These are phyloP conservation scores for Scenedesmus sp. DNA, from an alignment of 163 green algal genomes.

Conservation along the genomic window DNA sequence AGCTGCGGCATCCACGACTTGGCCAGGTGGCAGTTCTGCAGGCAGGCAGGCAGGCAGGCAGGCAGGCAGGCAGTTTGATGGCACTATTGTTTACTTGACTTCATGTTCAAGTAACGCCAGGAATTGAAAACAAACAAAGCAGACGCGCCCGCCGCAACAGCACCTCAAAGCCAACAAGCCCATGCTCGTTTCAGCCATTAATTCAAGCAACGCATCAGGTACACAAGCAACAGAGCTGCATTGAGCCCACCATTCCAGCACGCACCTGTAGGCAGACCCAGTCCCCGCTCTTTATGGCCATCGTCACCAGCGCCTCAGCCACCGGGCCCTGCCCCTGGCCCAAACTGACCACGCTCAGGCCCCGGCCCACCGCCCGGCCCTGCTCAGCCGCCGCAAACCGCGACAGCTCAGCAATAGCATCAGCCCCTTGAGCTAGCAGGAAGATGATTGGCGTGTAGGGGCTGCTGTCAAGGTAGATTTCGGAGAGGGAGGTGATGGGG, in stretches of 20 bases:
- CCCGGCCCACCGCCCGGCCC: constrained; percentile 58
- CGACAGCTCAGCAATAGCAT: constrained; percentile 59
- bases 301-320: constrained; percentile 68
- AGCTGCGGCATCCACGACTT: constrained; percentile 82
- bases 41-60: neutral
- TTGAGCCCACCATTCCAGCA: neutral
- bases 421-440: constrained; percentile 71
- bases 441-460: constrained; percentile 78
- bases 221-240: neutral
- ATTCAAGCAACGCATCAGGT: neutral
- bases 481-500: constrained; percentile 39
- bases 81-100: no score
- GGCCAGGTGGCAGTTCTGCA: constrained; percentile 85
- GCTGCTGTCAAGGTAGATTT: constrained; percentile 73
- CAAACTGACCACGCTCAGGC: constrained; percentile 76
- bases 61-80: neutral
- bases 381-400: constrained; percentile 70
- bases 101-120: no score
- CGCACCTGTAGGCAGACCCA: constrained; percentile 74
- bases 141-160: no score
- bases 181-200: no score
- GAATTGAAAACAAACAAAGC: no score
- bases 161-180: no score
- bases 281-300: constrained; percentile 69
- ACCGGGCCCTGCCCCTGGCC: constrained; percentile 79